Evolutionary conservation across 768 basidiomycete species (phyloP), one percentile per base, ranked within the genome.

Genomic region (Galerina marginata): DNA sequence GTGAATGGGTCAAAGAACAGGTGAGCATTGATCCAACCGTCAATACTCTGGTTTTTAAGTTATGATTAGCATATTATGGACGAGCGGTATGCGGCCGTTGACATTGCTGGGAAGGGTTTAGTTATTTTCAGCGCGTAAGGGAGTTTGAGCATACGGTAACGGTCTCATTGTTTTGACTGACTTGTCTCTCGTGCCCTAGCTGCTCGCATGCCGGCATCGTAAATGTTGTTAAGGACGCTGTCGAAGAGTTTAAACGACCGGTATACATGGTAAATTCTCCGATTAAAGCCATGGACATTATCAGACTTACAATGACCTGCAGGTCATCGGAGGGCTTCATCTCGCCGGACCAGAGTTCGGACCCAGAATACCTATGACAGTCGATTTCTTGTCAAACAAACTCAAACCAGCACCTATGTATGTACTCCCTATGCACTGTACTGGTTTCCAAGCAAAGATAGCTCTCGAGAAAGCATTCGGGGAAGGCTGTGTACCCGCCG

Each of bases 261-360:
- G 78, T 94, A 45, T 83, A 93, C 69, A 93, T 93, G 89, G 92
- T 88, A 53, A 38, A 70, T 26, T 38, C 14, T 11, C 23, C 14
- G 16, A 46, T 15, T 9, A 12, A 36, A 14, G n/a, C 20, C 23
- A 0, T 6, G 23, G 36, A 2, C 5, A 33, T 40, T 9, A 14
- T 16, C 23, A 15, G 33, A 38, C 40, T 54, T 54, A 36, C 9
- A 11, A 44, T 29, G 57, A 16, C 43, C 12, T 40, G 37, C 54
- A 93, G 91, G 78, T 92, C 49, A 81, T 93, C 40, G 93, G 93
- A 1, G 93, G 93, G 20, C 76, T 95, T 10, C 93, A 95, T 70
- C 86, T 95, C n/a, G 91, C 88, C 0, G 84, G 87, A 6, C 81
- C 88, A 0, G 90, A 92, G 60, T 79, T 87, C 15, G 77, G 77